A percentile compares a stretch with the other conserved stretches of the same genome.
Conservation (phyloP, 2,329 filamentous ascomycete genomes). For the Sclerotinia spermophila region DNA sequence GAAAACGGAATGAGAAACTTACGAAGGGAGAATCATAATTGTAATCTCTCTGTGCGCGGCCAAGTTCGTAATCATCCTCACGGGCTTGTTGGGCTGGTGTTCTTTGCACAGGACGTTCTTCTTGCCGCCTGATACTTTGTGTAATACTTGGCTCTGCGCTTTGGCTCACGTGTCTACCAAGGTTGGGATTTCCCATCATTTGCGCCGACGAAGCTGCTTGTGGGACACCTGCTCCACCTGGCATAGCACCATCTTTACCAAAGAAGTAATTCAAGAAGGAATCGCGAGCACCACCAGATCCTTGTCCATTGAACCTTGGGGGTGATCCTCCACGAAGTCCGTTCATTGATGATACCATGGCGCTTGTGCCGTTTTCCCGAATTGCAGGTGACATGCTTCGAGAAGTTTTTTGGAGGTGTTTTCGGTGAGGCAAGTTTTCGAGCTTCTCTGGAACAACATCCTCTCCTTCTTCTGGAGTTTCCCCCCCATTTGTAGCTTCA, state of each 20-base stretch:
- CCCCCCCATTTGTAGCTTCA: constrained; percentile 66
- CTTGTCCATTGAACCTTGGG: constrained; percentile 57
- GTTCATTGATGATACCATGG: constrained; percentile 64
- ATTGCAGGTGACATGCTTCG: constrained; percentile 83
- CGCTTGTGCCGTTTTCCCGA: constrained; percentile 60
- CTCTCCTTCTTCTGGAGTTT: constrained; percentile 60
- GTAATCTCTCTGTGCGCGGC: constrained; percentile 37
- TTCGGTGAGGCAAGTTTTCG: constrained; percentile 58
- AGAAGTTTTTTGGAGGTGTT: constrained; percentile 48
- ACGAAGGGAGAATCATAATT: constrained; percentile 47
- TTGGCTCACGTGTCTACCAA: constrained; percentile 69
- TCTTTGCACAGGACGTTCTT: constrained; percentile 43
- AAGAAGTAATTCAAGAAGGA: constrained; percentile 99
- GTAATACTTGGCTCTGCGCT: constrained; percentile 76
- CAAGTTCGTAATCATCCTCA: constrained; percentile 38
- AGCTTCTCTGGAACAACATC: constrained; percentile 45
- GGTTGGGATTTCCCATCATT: constrained; percentile 38
- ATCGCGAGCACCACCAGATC: constrained; percentile 66
- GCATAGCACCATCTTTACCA: constrained; percentile 76
- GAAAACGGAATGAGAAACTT: constrained; percentile 36
- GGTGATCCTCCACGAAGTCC: constrained; percentile 60
- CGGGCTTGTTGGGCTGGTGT: constrained; percentile 52
- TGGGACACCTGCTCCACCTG: constrained; percentile 40
- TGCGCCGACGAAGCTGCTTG: constrained; percentile 34
- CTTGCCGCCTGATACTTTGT: constrained; percentile 73